Percentiles rank a stretch among this genome's conserved stretches.
phyloP scores from a whole-genome alignment of 1,139 yeast genomes.

The Candida tetrigidarum region DNA sequence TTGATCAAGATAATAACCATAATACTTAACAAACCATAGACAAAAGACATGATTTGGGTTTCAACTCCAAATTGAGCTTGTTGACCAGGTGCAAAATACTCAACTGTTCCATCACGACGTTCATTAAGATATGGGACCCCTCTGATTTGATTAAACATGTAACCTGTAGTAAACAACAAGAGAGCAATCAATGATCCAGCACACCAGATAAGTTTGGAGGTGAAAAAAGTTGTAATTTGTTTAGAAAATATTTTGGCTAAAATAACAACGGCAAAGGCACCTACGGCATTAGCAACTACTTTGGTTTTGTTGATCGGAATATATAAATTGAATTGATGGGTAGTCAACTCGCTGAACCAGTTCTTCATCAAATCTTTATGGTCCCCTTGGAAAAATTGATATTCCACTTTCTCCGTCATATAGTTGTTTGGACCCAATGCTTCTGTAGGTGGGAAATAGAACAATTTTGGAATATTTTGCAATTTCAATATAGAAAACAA shows the following conservation, averaged over 20 bases:
- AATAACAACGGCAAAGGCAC: constrained; percentile 31
- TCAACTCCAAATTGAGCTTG: constrained; percentile 81
- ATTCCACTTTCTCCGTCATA: constrained; percentile 41
- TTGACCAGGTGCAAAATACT: constrained; percentile 69
- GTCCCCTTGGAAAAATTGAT: constrained; percentile 58
- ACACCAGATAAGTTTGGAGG: constrained; percentile 61
- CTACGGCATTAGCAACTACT: constrained; percentile 50
- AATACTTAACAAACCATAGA: constrained; percentile 63
- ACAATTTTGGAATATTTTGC: constrained; percentile 80
- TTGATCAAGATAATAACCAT: constrained; percentile 52
- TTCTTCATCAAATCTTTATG: constrained; percentile 46
- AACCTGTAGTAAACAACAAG: constrained; percentile 81
- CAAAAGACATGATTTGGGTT: constrained; percentile 71
- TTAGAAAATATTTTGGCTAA: constrained; percentile 31
- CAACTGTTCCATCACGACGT: constrained; percentile 55
- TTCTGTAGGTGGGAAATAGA: constrained; percentile 64
- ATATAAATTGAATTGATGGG: constrained; percentile 48
- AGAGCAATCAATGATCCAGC: constrained; percentile 60
- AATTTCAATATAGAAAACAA: constrained; percentile 61
- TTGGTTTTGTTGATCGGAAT: constrained; percentile 62
- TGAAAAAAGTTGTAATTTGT: constrained; percentile 32
- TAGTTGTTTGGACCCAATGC: constrained; percentile 30
- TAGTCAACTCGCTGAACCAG: constrained; percentile 45
- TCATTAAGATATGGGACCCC: constrained; percentile 70
- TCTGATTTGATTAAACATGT: constrained; percentile 92